Base-by-base conservation (phyloP, 2,329 filamentous ascomycete species). In the Colletotrichum plurivorum region DNA sequence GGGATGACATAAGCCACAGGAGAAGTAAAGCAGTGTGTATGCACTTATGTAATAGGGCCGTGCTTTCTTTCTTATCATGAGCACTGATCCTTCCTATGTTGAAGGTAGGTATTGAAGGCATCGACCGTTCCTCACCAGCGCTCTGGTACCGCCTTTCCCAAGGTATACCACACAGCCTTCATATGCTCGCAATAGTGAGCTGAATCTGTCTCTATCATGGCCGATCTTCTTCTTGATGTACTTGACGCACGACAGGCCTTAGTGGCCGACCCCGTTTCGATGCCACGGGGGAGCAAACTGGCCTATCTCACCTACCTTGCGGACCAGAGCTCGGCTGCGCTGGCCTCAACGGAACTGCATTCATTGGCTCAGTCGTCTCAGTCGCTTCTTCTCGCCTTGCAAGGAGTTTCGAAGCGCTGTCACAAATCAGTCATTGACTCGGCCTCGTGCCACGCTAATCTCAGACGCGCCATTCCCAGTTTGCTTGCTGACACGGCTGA, bases 381-480 rank as follows among this genome's bases (percentile, higher is more conserved):
- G 71, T 93, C 93, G 0, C 88, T 93, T 48, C 87, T 95, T 15
- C 89, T 97, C 48, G 93, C 94, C 0, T 87, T 98, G 1, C 96
- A 99, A 78, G 89, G 90, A 0, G 89, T 98, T 57, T 95, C 95
- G 8, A 97, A 97, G 75, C 93, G 93, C 73, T 97, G 95, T 0
- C 92, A 98, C 80, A 93, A 92, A 77, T 87, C 91, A 18, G 91
- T 98, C 72, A 94, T 98, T 74, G 86, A 91, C 61, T 96, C 95
- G 4, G 91, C 93, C 22, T 88, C 90, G 73, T 91, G 93, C 74
- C 90, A 98, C 75, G 87, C 89, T n/a, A 90, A 90, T 10, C 86
- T 98, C 8, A 85, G 86, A 57, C 84, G 86, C n/a, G 88, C 91
- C 1, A 84, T 99, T n/a, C 93, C 94, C 0, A 79, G 84, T 15